A percentile compares a stretch with the other conserved stretches of the same genome.
phyloP scores from a whole-genome alignment of 345 rosid genomes.

The Citrus mangshanensis region DNA sequence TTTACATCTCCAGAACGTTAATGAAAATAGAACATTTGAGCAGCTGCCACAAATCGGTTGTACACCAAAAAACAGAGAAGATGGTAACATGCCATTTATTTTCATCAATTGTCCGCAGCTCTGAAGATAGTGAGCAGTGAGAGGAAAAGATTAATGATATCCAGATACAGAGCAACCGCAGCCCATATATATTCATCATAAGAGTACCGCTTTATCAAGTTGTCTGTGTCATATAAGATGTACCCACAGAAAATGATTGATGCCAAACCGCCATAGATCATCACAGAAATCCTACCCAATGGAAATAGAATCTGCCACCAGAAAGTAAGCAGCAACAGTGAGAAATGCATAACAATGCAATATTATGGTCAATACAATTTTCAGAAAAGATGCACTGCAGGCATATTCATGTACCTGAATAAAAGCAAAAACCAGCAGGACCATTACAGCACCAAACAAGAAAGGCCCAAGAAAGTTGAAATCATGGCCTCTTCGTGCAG shows the following conservation, averaged over 20 bases:
- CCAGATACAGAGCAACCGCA: constrained; percentile 69
- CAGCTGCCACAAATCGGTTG: neutral
- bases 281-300: constrained; percentile 61
- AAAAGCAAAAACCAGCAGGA: constrained; percentile 61
- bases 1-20: neutral
- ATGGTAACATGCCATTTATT: neutral
- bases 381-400: neutral
- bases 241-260: constrained; percentile 82
- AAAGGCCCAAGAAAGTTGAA: constrained; percentile 91
- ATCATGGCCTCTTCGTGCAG: constrained; percentile 82
- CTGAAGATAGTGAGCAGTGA: constrained; percentile 66
- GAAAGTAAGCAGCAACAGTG: neutral
- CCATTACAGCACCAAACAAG: constrained; percentile 70
- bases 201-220: constrained; percentile 75
- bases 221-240: constrained; percentile 79
- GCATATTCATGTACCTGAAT: constrained; percentile 52
- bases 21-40: neutral
- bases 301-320: constrained; percentile 73
- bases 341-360: neutral
- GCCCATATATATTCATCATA: constrained; percentile 95
- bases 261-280: constrained; percentile 80
- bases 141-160: constrained; percentile 74
- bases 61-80: neutral
- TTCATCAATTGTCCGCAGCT: constrained; percentile 48
- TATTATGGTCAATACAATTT: too few species aligned